A percentile compares a stretch with the other conserved stretches of the same genome.
Evolutionary conservation across 805 yeast genomes (phyloP).

Genomic region (Groenewaldozyma salmanticensis): DNA sequence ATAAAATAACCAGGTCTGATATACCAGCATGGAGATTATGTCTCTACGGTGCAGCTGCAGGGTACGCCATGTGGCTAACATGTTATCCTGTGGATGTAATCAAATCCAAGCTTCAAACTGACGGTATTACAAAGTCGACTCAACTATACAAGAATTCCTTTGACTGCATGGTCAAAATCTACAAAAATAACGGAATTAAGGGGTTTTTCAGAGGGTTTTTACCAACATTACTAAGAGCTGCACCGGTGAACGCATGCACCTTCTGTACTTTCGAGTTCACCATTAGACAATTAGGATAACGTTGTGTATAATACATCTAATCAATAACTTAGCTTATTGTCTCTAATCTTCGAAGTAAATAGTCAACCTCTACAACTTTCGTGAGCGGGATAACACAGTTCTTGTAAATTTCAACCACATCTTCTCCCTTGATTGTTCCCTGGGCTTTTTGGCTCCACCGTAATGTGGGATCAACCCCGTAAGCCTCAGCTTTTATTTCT

Average conservation of each 20-base stretch:
- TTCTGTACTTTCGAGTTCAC: slow-evolving; percentile 89
- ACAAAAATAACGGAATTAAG: slow-evolving; percentile 48
- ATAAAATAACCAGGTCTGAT: slow-evolving; percentile 47
- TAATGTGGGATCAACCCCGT: slow-evolving; percentile 81
- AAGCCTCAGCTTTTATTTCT: slow-evolving; percentile 69
- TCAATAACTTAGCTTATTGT: too few relatives aligned
- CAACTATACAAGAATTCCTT: slow-evolving; percentile 51
- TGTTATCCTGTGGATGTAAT: slow-evolving; percentile 85
- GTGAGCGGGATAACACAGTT: slow-evolving; percentile 90
- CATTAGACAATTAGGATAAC: slow-evolving; percentile 32
- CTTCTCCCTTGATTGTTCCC: slow-evolving; percentile 72
- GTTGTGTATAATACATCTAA: too few relatives aligned
- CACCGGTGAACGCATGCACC: slow-evolving; percentile 97
- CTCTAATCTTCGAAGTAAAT: slow-evolving; percentile 73
- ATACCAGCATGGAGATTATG: slow-evolving; percentile 86
- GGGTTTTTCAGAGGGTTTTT: slow-evolving; percentile 87
- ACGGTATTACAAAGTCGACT: slow-evolving; percentile 44
- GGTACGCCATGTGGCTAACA: slow-evolving; percentile 79
- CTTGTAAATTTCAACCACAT: slow-evolving; percentile 72
- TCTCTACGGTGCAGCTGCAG: slow-evolving; percentile 81
- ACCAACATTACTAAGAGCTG: slow-evolving; percentile 92
- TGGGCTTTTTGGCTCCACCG: slow-evolving; percentile 54
- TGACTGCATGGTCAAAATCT: slow-evolving; percentile 50
- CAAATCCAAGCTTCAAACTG: slow-evolving; percentile 82
- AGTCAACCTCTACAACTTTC: slow-evolving; percentile 90